Evolutionary conservation across 2,329 filamentous ascomycete genomes (phyloP), one percentile per base, ranked within the genome.

Genomic region (Bipolaris zeicola): DNA sequence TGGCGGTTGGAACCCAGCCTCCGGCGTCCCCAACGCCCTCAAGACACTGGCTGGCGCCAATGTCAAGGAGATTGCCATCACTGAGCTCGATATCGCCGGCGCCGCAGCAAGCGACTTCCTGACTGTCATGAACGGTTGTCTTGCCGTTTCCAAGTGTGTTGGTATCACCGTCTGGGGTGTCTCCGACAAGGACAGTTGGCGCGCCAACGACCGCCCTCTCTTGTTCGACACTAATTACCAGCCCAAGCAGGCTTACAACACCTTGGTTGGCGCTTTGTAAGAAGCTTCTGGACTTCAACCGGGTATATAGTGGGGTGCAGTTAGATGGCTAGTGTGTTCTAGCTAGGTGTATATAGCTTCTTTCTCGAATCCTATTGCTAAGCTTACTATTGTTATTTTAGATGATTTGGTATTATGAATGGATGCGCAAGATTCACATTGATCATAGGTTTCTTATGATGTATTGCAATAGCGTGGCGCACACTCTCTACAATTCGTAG

Each of bases 31-130:
- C 6, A 77, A 66, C 8, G 83, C 85, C 18, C 77, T 89, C 55
- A 77, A 81, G 65, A 75, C 77, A 0, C 79, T 88, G 16, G 85
- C 83, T 28, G 74, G 69, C 13, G 77, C 81, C 6, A 82, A 79
- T 14, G 72, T 79, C 18, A 44, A 44, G 22, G 86, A 89, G 67
- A 81, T 88, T 28, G 87, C 87, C 5, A 80, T 89, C 46, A 89
- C 87, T 1, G 87, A 89, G 76, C 80, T 89, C 20, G 89, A 91
- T 67, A 89, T 91, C 65, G 81, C 82, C 48, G 78, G 78, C 16
- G 85, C 84, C 6, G 77, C 81, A n/a, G 63, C 81, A 3, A 74
- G 74, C 18, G 87, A 90, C 71, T 90, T 88, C 66, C 73, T 81
- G 13, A 80, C 82, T 36, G 78, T 71, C 34, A 62, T 73, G 7